Conservation (phyloP, 768 basidiomycete species). For the Suillus alpinus region DNA sequence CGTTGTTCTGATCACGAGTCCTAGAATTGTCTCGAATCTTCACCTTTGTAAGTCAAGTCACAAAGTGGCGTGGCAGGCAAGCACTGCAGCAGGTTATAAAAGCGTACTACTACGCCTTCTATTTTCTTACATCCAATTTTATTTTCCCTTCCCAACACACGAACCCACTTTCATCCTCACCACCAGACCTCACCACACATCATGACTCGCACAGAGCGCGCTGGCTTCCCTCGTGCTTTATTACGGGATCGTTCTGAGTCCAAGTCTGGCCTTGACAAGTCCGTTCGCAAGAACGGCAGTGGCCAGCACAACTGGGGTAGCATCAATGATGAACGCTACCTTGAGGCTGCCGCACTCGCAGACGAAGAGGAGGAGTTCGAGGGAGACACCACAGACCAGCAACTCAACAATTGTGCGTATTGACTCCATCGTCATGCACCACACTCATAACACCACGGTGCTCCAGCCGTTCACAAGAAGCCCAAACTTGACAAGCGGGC, state of each 20-base stretch:
- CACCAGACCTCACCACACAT: conserved; percentile 12
- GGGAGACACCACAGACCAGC: conserved; percentile 21
- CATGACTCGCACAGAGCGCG: conserved; percentile 82
- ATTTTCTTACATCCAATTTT: not conserved
- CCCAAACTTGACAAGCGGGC: conserved; percentile 34
- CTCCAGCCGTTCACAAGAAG: conserved; percentile 23
- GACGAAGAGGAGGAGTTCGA: conserved; percentile 54
- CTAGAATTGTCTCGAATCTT: conserved; percentile 4
- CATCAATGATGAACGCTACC: conserved; percentile 57
- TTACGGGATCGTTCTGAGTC: conserved; percentile 76
- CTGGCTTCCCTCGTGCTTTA: conserved; percentile 68
- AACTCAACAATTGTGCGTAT: conserved; percentile 8
- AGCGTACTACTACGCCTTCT: conserved; percentile 4
- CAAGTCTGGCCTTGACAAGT: conserved; percentile 71
- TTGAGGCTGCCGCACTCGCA: conserved; percentile 53
- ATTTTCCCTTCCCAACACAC: not conserved
- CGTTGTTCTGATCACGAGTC: conserved; percentile 7
- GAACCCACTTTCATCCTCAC: not conserved
- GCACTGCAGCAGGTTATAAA: conserved; percentile 17
- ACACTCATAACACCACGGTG: not conserved
- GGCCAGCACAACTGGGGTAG: conserved; percentile 88
- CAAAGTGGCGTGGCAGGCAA: conserved; percentile 8
- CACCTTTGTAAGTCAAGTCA: conserved; percentile 1
- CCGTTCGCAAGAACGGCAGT: conserved; percentile 73
- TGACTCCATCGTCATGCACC: not conserved